phyloP scores from a whole-genome alignment of 495 filamentous ascomycete species.

The Aspergillus asperescens region DNA sequence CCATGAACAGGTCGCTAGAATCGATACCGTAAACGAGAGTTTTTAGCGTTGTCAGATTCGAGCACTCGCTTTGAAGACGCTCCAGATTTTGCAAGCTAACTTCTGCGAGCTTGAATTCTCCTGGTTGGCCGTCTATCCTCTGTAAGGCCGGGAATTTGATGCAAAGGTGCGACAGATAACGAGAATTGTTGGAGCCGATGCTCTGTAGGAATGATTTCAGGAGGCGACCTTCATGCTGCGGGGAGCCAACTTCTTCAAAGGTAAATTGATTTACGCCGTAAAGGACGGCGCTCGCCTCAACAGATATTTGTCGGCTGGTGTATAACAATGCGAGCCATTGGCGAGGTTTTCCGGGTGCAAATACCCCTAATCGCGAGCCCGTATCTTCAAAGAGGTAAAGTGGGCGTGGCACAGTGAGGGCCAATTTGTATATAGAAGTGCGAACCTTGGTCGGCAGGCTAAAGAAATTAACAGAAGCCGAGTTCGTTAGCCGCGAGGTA shows the following conservation, averaged over 20 bases:
- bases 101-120: conserved; percentile 4
- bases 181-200: conserved; percentile 2
- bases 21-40: not conserved
- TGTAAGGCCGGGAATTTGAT: conserved; percentile 6
- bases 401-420: conserved; percentile 3
- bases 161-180: conserved; percentile 5
- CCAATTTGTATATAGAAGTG: not conserved
- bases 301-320: conserved; percentile 7
- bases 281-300: not conserved
- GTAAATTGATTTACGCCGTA: conserved; percentile 3
- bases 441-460: conserved; percentile 3
- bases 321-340: conserved; percentile 9
- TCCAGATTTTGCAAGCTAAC: not conserved
- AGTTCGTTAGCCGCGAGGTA: not conserved
- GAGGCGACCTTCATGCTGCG: not conserved
- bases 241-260: not conserved
- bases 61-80: conserved; percentile 3
- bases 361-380: not conserved
- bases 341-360: conserved; percentile 4
- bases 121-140: not conserved
- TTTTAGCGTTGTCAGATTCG: not conserved
- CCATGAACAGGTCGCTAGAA: not conserved
- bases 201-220: conserved; percentile 4
- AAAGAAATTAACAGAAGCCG: not conserved
- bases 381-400: conserved; percentile 6